Base-by-base conservation (phyloP, 805 yeast species). In the Kodamaea sagamina region DNA sequence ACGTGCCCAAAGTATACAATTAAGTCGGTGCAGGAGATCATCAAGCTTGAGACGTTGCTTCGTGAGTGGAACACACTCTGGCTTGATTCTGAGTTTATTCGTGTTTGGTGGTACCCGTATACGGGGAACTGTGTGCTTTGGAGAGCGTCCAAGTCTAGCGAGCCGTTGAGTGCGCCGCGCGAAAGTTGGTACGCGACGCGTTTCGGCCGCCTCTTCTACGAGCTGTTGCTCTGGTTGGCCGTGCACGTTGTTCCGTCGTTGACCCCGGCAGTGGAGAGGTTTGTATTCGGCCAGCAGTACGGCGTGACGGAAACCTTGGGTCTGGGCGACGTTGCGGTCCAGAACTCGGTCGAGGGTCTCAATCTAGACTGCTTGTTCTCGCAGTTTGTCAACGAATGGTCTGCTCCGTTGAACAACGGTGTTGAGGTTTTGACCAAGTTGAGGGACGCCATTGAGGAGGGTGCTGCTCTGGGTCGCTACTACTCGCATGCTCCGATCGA, bases 61-160 rank as follows among this genome's bases (percentile, higher is more conserved):
- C 67, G 71, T 10, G 72, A 79, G 47, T 89, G 95, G 89, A 88
- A 85, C 51, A 71, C 73, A 10, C 64, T 92, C 35, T 92, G 97
- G 96, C 79, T 86, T 3, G 81, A 88, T 36, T 77, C 89, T n/a
- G 99, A 92, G 66, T 92, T 81, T 58, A 84, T 89, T 36, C 79
- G 98, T 50, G 79, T 89, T 39, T 92, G 98, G 97, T 93, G 98
- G 98, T 93, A 86, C 64, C 98, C 99, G 1, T 93, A 92, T 63
- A 75, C 93, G 12, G 78, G 80, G 40, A 84, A 84, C 57, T 87
- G 96, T 70, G 81, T 89, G 24, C 70, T 89, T 38, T 92, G 98
- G 97, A 79, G 95, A 58, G 98, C 96, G 28, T 68, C 78, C 17
- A 88, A 88, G 59, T 79, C 96, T 1, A 67, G 68, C 18, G 86